These are phyloP conservation scores for Fusarium foetens DNA, from an alignment of 2,329 filamentous ascomycete species.

Conservation along the genomic window DNA sequence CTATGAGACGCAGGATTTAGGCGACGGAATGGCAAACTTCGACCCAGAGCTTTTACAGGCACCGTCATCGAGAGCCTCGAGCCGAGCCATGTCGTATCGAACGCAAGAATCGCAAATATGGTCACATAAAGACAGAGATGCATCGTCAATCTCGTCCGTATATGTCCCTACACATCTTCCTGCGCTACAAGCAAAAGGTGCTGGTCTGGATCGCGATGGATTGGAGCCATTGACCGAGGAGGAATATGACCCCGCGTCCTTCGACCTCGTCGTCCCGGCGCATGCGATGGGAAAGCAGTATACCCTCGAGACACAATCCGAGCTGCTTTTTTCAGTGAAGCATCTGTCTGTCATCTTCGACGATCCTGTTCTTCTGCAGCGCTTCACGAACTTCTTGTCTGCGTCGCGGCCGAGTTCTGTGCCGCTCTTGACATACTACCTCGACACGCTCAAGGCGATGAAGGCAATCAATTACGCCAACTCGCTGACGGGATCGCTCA, in stretches of 20 bases:
- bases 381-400: constrained; percentile 75
- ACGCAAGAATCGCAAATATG: constrained; percentile 21
- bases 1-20: constrained; percentile 25
- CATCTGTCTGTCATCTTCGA: constrained; percentile 74
- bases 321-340: constrained; percentile 71
- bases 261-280: constrained; percentile 37
- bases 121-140: constrained; percentile 27
- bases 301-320: constrained; percentile 71
- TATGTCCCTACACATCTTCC: constrained; percentile 29
- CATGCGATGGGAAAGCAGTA: constrained; percentile 47
- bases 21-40: constrained; percentile 20
- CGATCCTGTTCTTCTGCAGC: constrained; percentile 69
- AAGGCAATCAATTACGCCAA: constrained; percentile 78
- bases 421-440: constrained; percentile 74
- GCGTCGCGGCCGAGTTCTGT: constrained; percentile 69
- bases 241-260: constrained; percentile 40
- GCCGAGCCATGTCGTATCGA: constrained; percentile 25
- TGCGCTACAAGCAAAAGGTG: constrained; percentile 31
- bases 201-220: constrained; percentile 30
- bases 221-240: constrained; percentile 37
- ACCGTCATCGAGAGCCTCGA: constrained; percentile 28
- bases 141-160: constrained; percentile 34
- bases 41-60: constrained; percentile 8
- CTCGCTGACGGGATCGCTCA: constrained; percentile 70
- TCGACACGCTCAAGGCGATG: constrained; percentile 76